These are phyloP conservation scores for Liriodendron chinense DNA, from an alignment of 164 flowering plant genomes.

Conservation along the genomic window DNA sequence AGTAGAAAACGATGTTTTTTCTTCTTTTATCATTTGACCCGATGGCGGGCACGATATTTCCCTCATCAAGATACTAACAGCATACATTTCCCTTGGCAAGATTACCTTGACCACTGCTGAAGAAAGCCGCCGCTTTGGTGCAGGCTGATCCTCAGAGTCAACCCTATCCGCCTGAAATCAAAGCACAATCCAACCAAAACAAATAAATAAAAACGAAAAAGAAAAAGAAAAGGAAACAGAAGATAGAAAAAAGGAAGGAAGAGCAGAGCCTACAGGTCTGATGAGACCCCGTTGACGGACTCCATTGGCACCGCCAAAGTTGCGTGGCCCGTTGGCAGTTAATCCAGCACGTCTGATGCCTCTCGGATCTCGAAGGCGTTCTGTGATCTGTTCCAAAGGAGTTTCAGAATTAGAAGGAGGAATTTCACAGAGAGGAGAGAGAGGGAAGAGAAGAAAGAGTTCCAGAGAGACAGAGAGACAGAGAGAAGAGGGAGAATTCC, in stretches of 20 bases:
- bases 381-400: conserved; percentile 54
- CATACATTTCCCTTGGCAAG: neutral
- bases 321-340: conserved; percentile 45
- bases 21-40: too few species aligned
- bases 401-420: neutral
- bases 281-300: conserved; percentile 55
- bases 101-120: conserved; percentile 92
- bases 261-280: conserved; percentile 47
- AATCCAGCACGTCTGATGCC: conserved; percentile 78
- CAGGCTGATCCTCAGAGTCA: conserved; percentile 67
- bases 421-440: neutral
- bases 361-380: conserved; percentile 88
- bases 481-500: neutral
- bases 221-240: neutral
- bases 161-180: conserved; percentile 56
- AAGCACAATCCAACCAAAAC: neutral
- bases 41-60: too few species aligned
- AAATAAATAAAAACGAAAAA: neutral
- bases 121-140: conserved; percentile 71
- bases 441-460: neutral
- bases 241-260: neutral
- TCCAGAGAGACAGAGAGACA: neutral
- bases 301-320: conserved; percentile 30
- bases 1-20: too few species aligned
- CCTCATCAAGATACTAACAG: too few species aligned